Conservation (phyloP, 2,329 filamentous ascomycete species). For the Mollisiaceae sp. region DNA sequence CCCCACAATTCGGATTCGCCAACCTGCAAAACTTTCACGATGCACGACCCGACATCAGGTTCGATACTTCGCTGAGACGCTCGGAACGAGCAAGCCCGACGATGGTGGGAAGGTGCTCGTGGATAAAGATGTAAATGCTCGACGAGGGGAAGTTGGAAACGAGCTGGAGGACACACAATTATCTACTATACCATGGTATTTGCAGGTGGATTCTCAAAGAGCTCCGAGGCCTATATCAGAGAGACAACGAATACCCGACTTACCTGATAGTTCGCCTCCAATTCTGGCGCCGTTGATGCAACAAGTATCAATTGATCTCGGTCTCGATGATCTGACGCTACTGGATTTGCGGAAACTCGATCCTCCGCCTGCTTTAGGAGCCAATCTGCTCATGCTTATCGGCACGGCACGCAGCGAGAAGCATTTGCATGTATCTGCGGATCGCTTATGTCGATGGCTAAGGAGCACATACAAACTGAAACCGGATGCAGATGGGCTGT, state of each 20-base stretch:
- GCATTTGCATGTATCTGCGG: constrained; percentile 88
- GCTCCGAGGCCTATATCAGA: constrained; percentile 50
- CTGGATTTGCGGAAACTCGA: constrained; percentile 85
- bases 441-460: constrained; percentile 87
- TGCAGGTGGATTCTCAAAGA: constrained; percentile 66
- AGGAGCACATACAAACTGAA: constrained; percentile 72
- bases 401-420: constrained; percentile 91
- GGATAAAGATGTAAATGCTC: constrained; percentile 29
- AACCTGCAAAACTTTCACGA: constrained; percentile 18
- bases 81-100: constrained; percentile 9
- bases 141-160: constrained; percentile 17
- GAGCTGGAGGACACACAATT: constrained; percentile 18
- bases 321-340: constrained; percentile 79
- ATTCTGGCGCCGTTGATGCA: constrained; percentile 75
- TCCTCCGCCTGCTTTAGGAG: constrained; percentile 84
- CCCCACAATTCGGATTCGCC: constrained; percentile 30
- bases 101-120: constrained; percentile 10
- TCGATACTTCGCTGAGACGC: constrained; percentile 21
- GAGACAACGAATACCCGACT: constrained; percentile 62
- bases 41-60: constrained; percentile 15
- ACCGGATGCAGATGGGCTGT: constrained; percentile 83
- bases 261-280: constrained; percentile 65
- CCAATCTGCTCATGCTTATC: constrained; percentile 90
- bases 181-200: constrained; percentile 77
- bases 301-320: constrained; percentile 82